Evolutionary conservation across 306 rosid genomes (phyloP), one percentile per base, ranked within the genome.

Genomic region (Pyrus pyrifolia): DNA sequence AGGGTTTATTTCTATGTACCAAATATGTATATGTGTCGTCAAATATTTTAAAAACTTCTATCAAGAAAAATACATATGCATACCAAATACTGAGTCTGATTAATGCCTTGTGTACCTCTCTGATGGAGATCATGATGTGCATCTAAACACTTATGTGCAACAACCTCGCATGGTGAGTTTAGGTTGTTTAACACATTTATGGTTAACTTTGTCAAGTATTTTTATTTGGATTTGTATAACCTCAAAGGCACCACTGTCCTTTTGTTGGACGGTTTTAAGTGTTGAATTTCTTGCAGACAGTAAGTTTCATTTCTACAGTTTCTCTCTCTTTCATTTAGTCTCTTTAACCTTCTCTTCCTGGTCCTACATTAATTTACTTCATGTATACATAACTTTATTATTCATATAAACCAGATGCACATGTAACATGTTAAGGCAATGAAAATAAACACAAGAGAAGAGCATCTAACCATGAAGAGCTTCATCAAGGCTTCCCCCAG

Each of bases 401-500:
- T 27, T 27, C 40, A 46, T 62, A 9, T 31, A 51, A 14, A 63
- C 77, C 73, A 23, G n/a, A 44, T 29, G 66, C 49, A 19, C 2
- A 12, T 8, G 38, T 30, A 62, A 30, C 51, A 67, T 46, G 65
- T 22, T 11, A 44, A 51, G 51, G 38, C n/a, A 71, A 64, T 40
- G 62, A 57, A 68, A 21, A 81, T 40, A 53, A 75, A 17, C 27
- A 76, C 21, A 69, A 73, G 70, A 73, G 70, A 62, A 25, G 59
- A 80, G 57, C 77, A 81, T 72, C 86, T 78, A 85, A 96, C 98
- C 99, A 38, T 96, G 99, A 81, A 96, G 94, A 52, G 94, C 96
- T 89, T 92, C 97, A 30, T 96, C 99, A 61, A 92, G 98, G 87
- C 96, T 96, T 68, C 99, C 99, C 73, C 99, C 96, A 61, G 99